Percentiles rank a stretch among this genome's conserved stretches.
Conservation (phyloP, 371 early-diverging fungal genomes). For the Syncephalastrum contaminatum region DNA sequence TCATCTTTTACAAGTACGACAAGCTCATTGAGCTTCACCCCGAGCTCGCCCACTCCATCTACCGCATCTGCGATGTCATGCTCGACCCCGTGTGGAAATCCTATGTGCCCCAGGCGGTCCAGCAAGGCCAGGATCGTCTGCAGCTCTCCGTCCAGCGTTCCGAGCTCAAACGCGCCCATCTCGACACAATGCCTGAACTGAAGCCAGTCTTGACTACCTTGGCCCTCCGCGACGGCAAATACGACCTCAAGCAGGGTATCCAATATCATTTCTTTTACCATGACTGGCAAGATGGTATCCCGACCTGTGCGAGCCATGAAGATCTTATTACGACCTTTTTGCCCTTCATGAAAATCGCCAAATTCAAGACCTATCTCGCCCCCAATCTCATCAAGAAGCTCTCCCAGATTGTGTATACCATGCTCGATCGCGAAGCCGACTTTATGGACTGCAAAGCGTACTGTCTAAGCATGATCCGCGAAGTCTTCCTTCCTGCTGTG, state of each 20-base stretch:
- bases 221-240: conserved; percentile 21
- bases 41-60: conserved; percentile 60
- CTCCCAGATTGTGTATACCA: conserved; percentile 34
- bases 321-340: conserved; percentile 45
- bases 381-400: conserved; percentile 43
- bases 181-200: conserved; percentile 15
- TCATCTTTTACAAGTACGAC: conserved; percentile 55
- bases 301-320: conserved; percentile 31
- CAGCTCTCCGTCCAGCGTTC: conserved; percentile 23
- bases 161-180: conserved; percentile 21
- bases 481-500: conserved; percentile 74
- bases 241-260: conserved; percentile 29
- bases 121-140: conserved; percentile 7
- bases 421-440: conserved; percentile 31
- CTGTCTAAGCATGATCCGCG: conserved; percentile 66
- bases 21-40: conserved; percentile 60
- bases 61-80: conserved; percentile 57
- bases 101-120: conserved; percentile 35
- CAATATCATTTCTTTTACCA: conserved; percentile 59
- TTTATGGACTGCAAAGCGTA: conserved; percentile 22
- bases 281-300: conserved; percentile 53
- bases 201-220: conserved; percentile 26
- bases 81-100: conserved; percentile 54
- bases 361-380: conserved; percentile 49
- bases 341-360: conserved; percentile 50